Percentiles rank a stretch among this genome's conserved stretches.
Evolutionary conservation across 176 grass and related monocot species (phyloP).

Genomic region (Ensete ventricosum): DNA sequence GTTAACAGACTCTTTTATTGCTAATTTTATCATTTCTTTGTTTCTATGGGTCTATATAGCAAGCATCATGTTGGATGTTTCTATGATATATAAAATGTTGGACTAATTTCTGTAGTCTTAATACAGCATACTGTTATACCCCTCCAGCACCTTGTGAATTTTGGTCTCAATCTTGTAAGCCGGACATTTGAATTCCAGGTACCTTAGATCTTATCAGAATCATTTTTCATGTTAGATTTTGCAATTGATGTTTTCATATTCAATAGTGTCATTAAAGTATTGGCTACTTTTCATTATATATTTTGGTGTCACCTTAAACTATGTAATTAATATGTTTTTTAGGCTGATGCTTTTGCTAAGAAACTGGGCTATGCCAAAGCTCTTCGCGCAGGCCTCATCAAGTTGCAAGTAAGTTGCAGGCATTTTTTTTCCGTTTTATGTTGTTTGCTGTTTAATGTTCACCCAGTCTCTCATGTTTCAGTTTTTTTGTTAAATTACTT

Average conservation of each 20-base stretch:
- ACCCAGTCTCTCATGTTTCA: no score
- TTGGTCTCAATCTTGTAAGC: conserved; percentile 92
- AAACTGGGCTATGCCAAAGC: conserved; percentile 71
- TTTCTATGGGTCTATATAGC: not conserved
- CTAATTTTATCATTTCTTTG: not conserved
- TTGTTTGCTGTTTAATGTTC: not conserved
- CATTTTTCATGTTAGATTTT: no score
- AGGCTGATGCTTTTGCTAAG: conserved; percentile 99
- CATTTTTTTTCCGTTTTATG: conserved; percentile 5
- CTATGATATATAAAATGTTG: not conserved
- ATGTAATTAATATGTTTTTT: conserved; percentile 5
- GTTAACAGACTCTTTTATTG: no score
- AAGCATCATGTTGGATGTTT: not conserved
- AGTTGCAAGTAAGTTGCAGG: conserved; percentile 56
- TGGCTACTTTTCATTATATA: no score
- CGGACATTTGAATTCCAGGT: conserved; percentile 99
- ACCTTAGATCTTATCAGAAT: conserved; percentile 15
- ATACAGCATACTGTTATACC: conserved; percentile 94
- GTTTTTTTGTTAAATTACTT: no score
- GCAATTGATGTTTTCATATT: no score
- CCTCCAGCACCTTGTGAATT: conserved; percentile 74
- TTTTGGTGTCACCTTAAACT: no score
- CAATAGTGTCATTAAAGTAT: no score
- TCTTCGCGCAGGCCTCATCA: conserved; percentile 69
- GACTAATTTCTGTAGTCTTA: conserved; percentile 17